phyloP scores from a whole-genome alignment of 2,329 filamentous ascomycete species.

The Dothistroma septosporum region DNA sequence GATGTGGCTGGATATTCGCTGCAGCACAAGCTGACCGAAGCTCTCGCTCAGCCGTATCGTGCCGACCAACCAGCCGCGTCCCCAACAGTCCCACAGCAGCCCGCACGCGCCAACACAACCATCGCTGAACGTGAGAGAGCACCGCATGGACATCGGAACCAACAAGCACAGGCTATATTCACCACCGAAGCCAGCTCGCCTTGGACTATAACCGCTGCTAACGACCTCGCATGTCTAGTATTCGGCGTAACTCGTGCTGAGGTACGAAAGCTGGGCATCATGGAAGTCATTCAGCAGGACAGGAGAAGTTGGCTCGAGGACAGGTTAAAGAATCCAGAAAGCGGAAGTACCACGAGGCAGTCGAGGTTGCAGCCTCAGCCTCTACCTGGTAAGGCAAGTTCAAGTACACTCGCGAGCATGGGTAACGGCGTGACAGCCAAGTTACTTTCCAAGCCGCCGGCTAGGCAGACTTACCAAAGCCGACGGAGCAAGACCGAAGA shows the following conservation, averaged over 20 bases:
- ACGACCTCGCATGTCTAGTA: conserved; percentile 93
- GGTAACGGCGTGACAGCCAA: conserved; percentile 84
- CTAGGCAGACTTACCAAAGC: conserved; percentile 49
- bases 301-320: conserved; percentile 83
- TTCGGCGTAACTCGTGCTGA: conserved; percentile 98
- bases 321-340: conserved; percentile 66
- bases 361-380: conserved; percentile 19
- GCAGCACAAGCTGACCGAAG: conserved; percentile 80
- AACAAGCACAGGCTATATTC: conserved; percentile 96
- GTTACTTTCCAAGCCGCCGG: conserved; percentile 75
- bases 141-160: conserved; percentile 79
- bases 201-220: conserved; percentile 94
- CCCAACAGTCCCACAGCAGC: conserved; percentile 34
- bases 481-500: conserved; percentile 64
- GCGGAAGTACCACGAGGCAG: conserved; percentile 26
- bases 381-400: conserved; percentile 34
- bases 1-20: conserved; percentile 71
- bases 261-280: conserved; percentile 87
- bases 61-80: conserved; percentile 49
- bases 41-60: conserved; percentile 75
- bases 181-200: conserved; percentile 87
- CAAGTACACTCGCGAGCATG: conserved; percentile 54
- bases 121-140: conserved; percentile 39
- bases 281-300: conserved; percentile 91
- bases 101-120: conserved; percentile 33